These are phyloP conservation scores for Centrapalus pauciflorus DNA, from an alignment of 129 eudicot genomes.

Conservation along the genomic window DNA sequence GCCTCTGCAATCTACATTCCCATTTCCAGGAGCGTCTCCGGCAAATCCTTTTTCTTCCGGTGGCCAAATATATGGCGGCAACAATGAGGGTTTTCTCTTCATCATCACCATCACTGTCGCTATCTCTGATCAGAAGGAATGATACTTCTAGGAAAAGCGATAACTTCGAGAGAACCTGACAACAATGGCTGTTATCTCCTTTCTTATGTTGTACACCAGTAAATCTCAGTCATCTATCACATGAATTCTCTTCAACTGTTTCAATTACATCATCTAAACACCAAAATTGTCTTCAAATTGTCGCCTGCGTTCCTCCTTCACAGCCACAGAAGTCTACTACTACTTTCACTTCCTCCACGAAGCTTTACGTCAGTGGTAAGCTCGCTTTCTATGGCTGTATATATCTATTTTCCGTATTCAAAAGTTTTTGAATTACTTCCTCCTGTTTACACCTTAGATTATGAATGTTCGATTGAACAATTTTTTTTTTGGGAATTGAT, in stretches of 20 bases:
- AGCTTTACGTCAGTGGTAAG: conserved; percentile 88
- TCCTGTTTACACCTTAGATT: background rate
- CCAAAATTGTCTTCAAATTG: background rate
- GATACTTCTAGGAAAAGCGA: background rate
- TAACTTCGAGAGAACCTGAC: background rate
- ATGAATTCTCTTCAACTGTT: background rate
- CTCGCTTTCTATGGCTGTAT: background rate
- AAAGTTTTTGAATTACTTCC: background rate
- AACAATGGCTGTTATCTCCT: conserved; percentile 1
- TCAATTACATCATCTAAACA: conserved; percentile 9
- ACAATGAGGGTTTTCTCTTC: conserved; percentile 15
- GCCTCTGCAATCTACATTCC: too few species aligned
- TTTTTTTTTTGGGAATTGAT: background rate
- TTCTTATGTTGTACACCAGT: background rate
- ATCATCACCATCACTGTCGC: background rate
- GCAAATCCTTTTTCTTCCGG: background rate
- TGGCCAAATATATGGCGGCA: background rate
- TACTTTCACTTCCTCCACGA: conserved; percentile 34
- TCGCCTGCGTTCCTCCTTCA: conserved; percentile 35
- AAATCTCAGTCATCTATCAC: background rate
- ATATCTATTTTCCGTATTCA: background rate
- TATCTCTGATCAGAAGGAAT: background rate
- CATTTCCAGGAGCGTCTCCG: too few species aligned
- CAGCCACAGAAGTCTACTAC: conserved; percentile 15
- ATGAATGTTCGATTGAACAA: background rate